Percentiles rank a stretch among this genome's conserved stretches.
These are phyloP conservation scores for Verticillium dahliae DNA, from an alignment of 2,329 filamentous ascomycete species.

Conservation along the genomic window DNA sequence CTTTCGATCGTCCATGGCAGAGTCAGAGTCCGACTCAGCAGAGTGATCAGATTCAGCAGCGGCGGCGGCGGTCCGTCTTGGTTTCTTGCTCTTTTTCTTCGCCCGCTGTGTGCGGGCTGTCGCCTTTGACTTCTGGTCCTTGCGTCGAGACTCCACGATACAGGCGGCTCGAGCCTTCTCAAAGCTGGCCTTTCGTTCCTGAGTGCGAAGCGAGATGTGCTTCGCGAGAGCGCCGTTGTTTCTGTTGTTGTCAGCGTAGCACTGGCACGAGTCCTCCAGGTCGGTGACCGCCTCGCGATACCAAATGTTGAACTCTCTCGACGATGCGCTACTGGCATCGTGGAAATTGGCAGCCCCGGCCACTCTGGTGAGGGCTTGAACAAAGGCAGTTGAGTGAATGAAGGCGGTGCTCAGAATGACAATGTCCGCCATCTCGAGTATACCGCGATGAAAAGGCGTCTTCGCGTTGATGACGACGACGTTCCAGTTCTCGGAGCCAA, in stretches of 20 bases:
- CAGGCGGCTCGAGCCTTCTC: background rate
- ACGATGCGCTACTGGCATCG: background rate
- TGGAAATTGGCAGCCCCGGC: constrained; percentile 6
- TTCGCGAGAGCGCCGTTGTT: background rate
- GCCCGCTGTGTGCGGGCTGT: background rate
- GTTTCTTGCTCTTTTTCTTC: background rate
- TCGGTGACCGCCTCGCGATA: constrained; percentile 2
- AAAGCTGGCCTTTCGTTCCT: background rate
- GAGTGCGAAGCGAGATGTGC: background rate
- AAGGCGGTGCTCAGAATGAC: constrained; percentile 25
- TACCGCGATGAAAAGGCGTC: constrained; percentile 1
- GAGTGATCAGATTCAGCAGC: background rate
- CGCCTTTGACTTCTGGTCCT: constrained; percentile 2
- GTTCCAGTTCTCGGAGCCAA: constrained; percentile 1
- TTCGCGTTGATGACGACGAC: constrained; percentile 19
- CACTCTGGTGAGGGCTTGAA: background rate
- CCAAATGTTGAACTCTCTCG: constrained; percentile 3
- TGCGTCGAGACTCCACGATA: background rate
- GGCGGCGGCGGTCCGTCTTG: background rate
- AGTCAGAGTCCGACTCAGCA: background rate
- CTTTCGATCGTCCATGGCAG: background rate
- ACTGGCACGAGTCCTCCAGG: background rate
- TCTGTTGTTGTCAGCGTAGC: too few relatives aligned
- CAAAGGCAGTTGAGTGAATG: background rate
- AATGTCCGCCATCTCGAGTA: constrained; percentile 25